Conservation (phyloP, 768 basidiomycete genomes). For the Kwoniella sp. region DNA sequence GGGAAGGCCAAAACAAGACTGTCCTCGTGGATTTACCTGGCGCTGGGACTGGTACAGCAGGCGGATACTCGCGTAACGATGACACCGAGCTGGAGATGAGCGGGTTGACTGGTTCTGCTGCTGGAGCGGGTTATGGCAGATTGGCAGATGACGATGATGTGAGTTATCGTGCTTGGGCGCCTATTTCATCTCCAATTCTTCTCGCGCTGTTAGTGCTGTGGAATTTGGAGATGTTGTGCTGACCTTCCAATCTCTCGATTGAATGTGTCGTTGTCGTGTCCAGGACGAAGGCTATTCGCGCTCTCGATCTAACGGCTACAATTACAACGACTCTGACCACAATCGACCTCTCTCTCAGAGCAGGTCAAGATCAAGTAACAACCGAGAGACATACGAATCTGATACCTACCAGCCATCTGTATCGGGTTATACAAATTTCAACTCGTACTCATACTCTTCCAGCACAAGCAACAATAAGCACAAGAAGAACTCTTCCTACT, state of each 20-base stretch:
- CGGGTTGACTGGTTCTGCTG: conserved; percentile 29
- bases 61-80: background rate
- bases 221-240: too few species aligned
- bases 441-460: background rate
- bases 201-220: too few species aligned
- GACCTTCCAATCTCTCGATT: background rate
- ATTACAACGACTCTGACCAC: background rate
- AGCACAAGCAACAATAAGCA: too few species aligned
- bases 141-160: conserved; percentile 43
- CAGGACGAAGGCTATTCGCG: background rate
- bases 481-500: conserved; percentile 13
- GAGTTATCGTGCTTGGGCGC: too few species aligned
- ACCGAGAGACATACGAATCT: background rate
- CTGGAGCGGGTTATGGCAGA: conserved; percentile 33
- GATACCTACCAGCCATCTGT: conserved; percentile 1
- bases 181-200: too few species aligned
- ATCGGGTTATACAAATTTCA: background rate
- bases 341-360: background rate
- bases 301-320: background rate
- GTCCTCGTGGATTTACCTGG: conserved; percentile 45
- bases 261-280: too few species aligned
- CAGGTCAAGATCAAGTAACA: background rate
- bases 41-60: background rate
- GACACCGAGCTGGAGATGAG: conserved; percentile 41
- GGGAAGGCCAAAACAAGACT: conserved; percentile 44